phyloP scores from a whole-genome alignment of 2,329 filamentous ascomycete genomes.

The Hymenoscyphus linearis region DNA sequence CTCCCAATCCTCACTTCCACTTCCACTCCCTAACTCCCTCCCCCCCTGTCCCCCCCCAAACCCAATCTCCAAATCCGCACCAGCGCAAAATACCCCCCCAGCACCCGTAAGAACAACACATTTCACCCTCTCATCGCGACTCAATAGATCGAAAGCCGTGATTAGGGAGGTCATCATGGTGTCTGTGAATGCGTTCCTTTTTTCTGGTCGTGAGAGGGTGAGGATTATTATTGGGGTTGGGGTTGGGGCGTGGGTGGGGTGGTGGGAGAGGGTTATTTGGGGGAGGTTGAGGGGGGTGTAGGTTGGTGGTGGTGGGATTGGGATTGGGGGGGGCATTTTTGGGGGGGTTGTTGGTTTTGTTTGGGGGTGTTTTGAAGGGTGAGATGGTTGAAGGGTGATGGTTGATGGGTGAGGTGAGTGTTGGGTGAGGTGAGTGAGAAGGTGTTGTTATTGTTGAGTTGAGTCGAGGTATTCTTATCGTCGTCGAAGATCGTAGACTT shows the following conservation, averaged over 20 bases:
- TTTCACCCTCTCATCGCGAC: conserved; percentile 48
- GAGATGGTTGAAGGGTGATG: neutral
- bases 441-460: too few species aligned
- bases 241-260: conserved; percentile 44
- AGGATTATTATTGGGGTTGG: conserved; percentile 59
- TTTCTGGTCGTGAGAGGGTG: conserved; percentile 57
- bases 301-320: conserved; percentile 28
- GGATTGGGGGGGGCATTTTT: neutral
- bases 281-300: conserved; percentile 41
- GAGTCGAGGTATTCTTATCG: too few species aligned
- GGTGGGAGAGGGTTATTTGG: conserved; percentile 44
- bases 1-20: too few species aligned
- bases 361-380: too few species aligned
- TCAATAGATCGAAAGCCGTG: conserved; percentile 45
- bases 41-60: neutral
- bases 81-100: conserved; percentile 52
- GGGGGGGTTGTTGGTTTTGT: neutral
- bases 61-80: conserved; percentile 33
- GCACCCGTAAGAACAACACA: conserved; percentile 49
- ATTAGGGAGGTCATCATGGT: conserved; percentile 59
- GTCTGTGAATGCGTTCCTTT: conserved; percentile 65
- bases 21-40: too few species aligned
- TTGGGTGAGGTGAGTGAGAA: too few species aligned
- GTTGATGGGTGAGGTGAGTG: neutral
- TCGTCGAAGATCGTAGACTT: too few species aligned